These are phyloP conservation scores for Wickerhamiella kurtzmanii DNA, from an alignment of 805 yeast genomes.

Conservation along the genomic window DNA sequence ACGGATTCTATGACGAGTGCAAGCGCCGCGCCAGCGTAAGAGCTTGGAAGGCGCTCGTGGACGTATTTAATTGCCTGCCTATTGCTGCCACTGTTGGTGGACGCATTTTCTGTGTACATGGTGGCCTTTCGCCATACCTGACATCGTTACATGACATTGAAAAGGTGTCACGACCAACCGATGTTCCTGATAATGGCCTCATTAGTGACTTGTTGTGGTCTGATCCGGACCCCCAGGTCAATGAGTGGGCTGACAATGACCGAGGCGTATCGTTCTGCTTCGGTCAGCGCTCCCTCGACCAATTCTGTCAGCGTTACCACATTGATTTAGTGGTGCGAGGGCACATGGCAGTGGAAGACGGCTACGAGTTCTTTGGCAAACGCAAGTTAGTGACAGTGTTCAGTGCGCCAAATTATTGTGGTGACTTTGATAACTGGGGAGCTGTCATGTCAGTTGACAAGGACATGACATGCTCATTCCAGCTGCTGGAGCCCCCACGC, in stretches of 20 bases:
- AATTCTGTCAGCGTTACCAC: constrained; percentile 54
- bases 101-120: constrained; percentile 84
- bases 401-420: constrained; percentile 66
- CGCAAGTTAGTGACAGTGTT: constrained; percentile 58
- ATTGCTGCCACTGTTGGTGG: constrained; percentile 91
- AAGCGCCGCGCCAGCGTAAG: constrained; percentile 82
- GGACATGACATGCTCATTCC: constrained; percentile 83
- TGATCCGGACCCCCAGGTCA: constrained; percentile 68
- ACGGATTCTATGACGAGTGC: constrained; percentile 97
- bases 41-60: constrained; percentile 85
- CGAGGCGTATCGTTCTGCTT: constrained; percentile 73
- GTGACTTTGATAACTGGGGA: constrained; percentile 84
- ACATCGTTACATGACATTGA: constrained; percentile 60
- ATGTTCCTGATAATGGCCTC: constrained; percentile 69
- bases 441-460: constrained; percentile 96
- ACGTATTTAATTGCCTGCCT: constrained; percentile 89
- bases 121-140: constrained; percentile 66
- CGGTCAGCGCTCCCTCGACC: constrained; percentile 62
- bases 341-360: constrained; percentile 79
- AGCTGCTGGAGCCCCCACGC: constrained; percentile 69
- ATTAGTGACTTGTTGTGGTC: constrained; percentile 71
- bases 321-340: constrained; percentile 74
- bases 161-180: constrained; percentile 64
- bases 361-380: constrained; percentile 63
- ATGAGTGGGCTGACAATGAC: constrained; percentile 81